Evolutionary conservation across 306 rosid species (phyloP), one percentile per base, ranked within the genome.

Genomic region (Clitoria ternatea): DNA sequence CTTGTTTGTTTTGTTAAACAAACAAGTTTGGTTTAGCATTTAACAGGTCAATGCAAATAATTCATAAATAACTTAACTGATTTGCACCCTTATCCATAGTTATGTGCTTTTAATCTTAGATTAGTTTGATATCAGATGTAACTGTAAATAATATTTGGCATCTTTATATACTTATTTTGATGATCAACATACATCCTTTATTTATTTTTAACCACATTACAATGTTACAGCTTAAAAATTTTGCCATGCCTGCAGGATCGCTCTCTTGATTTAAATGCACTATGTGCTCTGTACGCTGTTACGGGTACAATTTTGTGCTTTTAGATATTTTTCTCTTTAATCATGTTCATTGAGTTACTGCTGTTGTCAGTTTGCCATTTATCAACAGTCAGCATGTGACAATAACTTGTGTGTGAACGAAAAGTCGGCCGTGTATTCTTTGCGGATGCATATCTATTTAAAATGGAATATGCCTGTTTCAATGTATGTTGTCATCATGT

Each of bases 231-330:
- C 61, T 59, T 72, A 56, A 69, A 32, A 10, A 56, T 57, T 47
- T 48, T 59, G 24, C 56, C 66, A 14, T 75, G 42, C 57, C 33
- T 68, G 68, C 97, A 91, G 97, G 97, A 91, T 74, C 88, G 93
- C 19, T 91, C 96, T 61, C 96, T 91, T 12, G 93, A 91, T 78
- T 91, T 91, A 60, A 74, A 69, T 13, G 85, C 76, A 42, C 77
- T 91, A 7, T 89, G 90, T 73, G 96, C 93, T 49, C 86, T 89
- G 24, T 91, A 91, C 50, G 91, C 91, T 70, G 86, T 89, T 27
- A 91, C 97, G 0, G 97, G 97, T 91, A 91, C 76, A 56, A 14
- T 75, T 74, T 23, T 69, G 54, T 23, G 67, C 47, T 42, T 65
- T 59, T 11, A 18, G 52, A 13, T 44, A 50, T 30, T 52, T 44